These are phyloP conservation scores for Berberis vulgaris DNA, from an alignment of 164 flowering plant genomes.

Conservation along the genomic window DNA sequence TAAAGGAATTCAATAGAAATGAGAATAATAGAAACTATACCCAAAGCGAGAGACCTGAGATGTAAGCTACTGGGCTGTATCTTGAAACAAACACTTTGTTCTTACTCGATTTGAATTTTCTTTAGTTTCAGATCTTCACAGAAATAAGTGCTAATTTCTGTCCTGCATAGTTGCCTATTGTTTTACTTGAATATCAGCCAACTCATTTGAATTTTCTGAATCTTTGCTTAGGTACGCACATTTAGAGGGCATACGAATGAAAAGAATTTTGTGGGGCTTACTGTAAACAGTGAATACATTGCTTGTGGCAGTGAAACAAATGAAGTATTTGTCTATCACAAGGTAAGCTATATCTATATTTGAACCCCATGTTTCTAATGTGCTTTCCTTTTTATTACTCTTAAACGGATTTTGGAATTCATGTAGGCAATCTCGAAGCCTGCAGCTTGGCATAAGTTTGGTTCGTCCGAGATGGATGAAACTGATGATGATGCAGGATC, in stretches of 20 bases:
- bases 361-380: too few species aligned
- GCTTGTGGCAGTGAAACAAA: conserved; percentile 98
- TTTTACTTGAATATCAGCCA: background rate
- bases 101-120: too few species aligned
- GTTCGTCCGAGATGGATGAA: conserved; percentile 64
- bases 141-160: too few species aligned
- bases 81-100: too few species aligned
- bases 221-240: conserved; percentile 54
- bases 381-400: too few species aligned
- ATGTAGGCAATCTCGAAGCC: conserved; percentile 84
- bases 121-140: too few species aligned
- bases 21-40: too few species aligned
- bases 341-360: conserved; percentile 37
- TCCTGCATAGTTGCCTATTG: too few species aligned
- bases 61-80: too few species aligned
- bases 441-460: conserved; percentile 76
- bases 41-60: too few species aligned
- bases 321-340: conserved; percentile 90
- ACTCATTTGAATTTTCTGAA: conserved; percentile 3
- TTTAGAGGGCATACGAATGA: conserved; percentile 95
- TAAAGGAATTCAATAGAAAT: too few species aligned
- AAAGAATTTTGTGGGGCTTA: conserved; percentile 91
- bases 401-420: too few species aligned
- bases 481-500: conserved; percentile 67
- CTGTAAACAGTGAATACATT: conserved; percentile 80